phyloP scores from a whole-genome alignment of 495 filamentous ascomycete genomes.

The Talaromyces liani region DNA sequence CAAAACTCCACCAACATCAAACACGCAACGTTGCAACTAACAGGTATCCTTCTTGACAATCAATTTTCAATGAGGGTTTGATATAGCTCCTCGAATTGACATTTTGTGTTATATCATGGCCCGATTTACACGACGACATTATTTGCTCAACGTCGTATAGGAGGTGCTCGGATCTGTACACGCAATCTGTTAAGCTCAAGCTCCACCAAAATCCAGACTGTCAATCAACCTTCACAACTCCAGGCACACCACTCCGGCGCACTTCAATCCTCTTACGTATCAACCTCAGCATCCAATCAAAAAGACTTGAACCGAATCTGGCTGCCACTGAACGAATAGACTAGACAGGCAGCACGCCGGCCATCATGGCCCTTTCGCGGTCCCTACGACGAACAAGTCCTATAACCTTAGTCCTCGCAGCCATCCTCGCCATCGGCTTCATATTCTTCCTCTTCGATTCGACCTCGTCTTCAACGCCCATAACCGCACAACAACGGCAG shows the following conservation, averaged over 20 bases:
- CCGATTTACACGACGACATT: not conserved
- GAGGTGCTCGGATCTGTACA: not conserved
- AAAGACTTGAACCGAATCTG: not conserved
- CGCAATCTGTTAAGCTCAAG: not conserved
- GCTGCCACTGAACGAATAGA: not conserved
- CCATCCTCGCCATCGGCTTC: slow-evolving; percentile 54
- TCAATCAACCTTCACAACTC: not conserved
- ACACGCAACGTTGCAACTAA: slow-evolving; percentile 1
- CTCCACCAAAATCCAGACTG: not conserved
- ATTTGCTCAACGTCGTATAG: not conserved
- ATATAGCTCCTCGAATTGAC: not conserved
- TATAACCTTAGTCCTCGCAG: slow-evolving; percentile 56
- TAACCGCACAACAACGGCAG: slow-evolving; percentile 37
- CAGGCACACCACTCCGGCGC: not conserved
- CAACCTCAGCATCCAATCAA: not conserved
- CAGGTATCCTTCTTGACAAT: not conserved
- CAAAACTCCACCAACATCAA: not conserved
- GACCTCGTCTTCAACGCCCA: slow-evolving; percentile 34
- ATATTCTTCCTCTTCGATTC: slow-evolving; percentile 55
- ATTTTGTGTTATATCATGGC: not conserved
- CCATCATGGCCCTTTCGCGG: slow-evolving; percentile 46
- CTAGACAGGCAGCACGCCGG: slow-evolving; percentile 2
- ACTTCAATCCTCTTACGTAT: not conserved
- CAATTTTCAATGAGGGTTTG: not conserved
- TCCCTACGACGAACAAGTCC: slow-evolving; percentile 61